A percentile compares a stretch with the other conserved stretches of the same genome.
Conservation (phyloP, 2,329 filamentous ascomycete species). For the Mariannaea elegans region DNA sequence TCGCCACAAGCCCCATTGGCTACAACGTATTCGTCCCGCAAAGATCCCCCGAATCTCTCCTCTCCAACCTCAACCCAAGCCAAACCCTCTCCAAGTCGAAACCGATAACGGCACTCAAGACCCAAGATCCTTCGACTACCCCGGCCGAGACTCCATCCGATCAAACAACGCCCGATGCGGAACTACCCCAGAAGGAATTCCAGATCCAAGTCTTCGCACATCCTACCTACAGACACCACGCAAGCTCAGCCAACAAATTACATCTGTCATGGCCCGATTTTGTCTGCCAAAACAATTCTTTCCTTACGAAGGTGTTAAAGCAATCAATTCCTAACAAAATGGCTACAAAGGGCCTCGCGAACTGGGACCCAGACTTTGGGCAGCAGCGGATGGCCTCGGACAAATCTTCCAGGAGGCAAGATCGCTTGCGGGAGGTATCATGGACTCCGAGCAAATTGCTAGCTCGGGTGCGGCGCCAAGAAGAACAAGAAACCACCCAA, state of each 20-base stretch:
- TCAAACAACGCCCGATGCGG: background rate
- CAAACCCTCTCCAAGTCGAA: conserved; percentile 20
- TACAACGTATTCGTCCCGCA: conserved; percentile 51
- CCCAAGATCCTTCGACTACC: background rate
- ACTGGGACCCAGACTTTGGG: conserved; percentile 51
- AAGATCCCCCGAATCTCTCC: conserved; percentile 42
- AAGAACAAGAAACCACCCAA: background rate
- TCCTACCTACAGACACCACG: conserved; percentile 51
- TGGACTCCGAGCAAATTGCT: conserved; percentile 29
- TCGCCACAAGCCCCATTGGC: conserved; percentile 56
- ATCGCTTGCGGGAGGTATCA: conserved; percentile 24
- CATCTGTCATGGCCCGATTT: conserved; percentile 53
- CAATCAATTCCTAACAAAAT: conserved; percentile 51
- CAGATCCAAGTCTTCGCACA: conserved; percentile 52
- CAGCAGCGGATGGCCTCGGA: conserved; percentile 16
- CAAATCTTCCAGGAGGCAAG: conserved; percentile 11
- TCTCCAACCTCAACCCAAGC: conserved; percentile 43
- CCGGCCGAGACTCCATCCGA: background rate
- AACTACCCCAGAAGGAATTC: conserved; percentile 47
- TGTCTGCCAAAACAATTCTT: conserved; percentile 44
- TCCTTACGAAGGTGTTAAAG: conserved; percentile 49
- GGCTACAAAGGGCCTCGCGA: conserved; percentile 50
- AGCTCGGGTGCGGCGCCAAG: background rate
- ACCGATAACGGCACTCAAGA: conserved; percentile 7
- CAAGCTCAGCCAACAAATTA: conserved; percentile 48